Evolutionary conservation across 2,329 filamentous ascomycete genomes (phyloP), one percentile per base, ranked within the genome.

Genomic region (Colletotrichum musae): DNA sequence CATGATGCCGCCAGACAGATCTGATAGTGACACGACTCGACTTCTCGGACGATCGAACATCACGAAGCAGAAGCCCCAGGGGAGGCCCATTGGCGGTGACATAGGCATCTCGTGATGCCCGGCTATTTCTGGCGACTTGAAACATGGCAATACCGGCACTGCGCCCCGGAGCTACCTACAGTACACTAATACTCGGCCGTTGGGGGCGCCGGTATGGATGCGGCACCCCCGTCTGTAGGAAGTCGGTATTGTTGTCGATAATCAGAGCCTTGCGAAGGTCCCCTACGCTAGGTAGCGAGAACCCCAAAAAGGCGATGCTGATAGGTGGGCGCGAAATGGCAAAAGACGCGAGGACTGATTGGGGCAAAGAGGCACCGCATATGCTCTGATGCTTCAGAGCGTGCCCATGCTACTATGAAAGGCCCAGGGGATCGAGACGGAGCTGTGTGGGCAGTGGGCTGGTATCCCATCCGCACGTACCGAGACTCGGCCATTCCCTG

Each of bases 61-160:
- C 53, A 21, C 39, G 32, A 48, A 43, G 5, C 28, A 53, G 45
- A 13, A 53, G 48, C 56, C 3, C 41, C n/a, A 21, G 13, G 15
- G n/a, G 28, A 28, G 28, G 12, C 13, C 51, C 60, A 47, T 36
- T n/a, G 13, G 28, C 39, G 12, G 47, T 28, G 16, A 28, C 21
- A 12, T 36, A 28, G 4, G n/a, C 56, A 45, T 59, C 66, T 56
- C 18, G 15, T 60, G 61, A 56, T 43, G 26, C 13, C 28, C 54
- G 32, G 50, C 51, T 60, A 69, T 60, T 60, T 36, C 48, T 41
- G 45, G 61, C 43, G 13, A 18, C 39, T 59, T 66, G 56, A 60
- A 60, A 69, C 61, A 69, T 66, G 56, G 56, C 43, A 69, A 64
- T 58, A 54, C 48, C 48, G 65, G 53, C 54, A 64, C 21, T 24